Evolutionary conservation across 805 yeast genomes (phyloP), one percentile per base, ranked within the genome.

Genomic region (Brettanomyces custersianus): DNA sequence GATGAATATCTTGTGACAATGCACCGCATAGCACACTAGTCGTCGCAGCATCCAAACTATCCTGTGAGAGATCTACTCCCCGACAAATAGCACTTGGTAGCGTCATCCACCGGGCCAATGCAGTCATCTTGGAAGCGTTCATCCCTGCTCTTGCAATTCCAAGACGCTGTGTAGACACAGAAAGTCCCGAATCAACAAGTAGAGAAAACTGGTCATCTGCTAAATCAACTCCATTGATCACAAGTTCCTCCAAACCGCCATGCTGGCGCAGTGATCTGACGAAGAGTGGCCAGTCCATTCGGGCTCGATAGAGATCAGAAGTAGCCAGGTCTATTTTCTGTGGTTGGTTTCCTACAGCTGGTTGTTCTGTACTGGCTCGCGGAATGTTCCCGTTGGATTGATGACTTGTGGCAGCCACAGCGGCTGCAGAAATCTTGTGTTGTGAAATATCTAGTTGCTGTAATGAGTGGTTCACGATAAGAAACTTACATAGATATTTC

Each of bases 231-330:
- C 80, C 79, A 43, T 73, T 72, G 34, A 73, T 64, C 12, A 73
- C 79, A 38, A 73, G 58, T 44, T 73, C 80, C 48, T 71, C 77
- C 23, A 73, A 62, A 0, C 80, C 79, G 5, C 74, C 73, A 38
- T 76, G 53, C 12, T 47, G 12, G 1, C 55, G 49, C n/a, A 73
- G 37, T 1, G 72, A 44, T 20, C 62, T 55, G 21, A 65, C 63
- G 42, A 73, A 66, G 31, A 72, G 42, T 31, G 63, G 59, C 80
- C 80, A 73, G 47, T 73, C 63, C 74, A 73, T 67, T 10, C 66
- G 60, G 0, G 70, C 55, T 36, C 80, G 51, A n/a, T n/a, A n/a
- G n/a, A n/a, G n/a, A n/a, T n/a, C n/a, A n/a, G n/a, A n/a, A n/a
- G n/a, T n/a, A n/a, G n/a, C n/a, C n/a, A n/a, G n/a, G n/a, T n/a